Base-by-base conservation (phyloP, 1,139 yeast species). In the Magnusiomyces ingens region DNA sequence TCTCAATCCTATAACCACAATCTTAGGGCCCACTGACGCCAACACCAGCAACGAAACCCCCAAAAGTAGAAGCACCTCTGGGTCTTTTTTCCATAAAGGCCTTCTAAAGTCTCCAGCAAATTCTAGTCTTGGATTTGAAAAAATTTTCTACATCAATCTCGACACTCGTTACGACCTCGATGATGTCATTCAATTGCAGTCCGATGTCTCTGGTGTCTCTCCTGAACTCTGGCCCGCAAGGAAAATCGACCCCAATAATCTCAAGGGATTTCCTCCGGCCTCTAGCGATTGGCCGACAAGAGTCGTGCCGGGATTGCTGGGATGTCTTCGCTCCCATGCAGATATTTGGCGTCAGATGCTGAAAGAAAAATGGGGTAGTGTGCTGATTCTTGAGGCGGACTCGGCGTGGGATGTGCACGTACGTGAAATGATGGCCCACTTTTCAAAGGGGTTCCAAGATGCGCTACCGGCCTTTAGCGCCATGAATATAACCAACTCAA, bases 371-470 rank as follows among this genome's bases (percentile, higher is more conserved):
- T 32, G 37, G 38, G 13, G 26, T 4, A 26, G 8, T 40, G 21
- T 52, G 48, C 38, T 56, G 26, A 45, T 54, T 12, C 41, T 56
- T 29, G 57, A 57, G 21, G 56, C 58, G 11, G 59, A 57, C 43
- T 58, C 59, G 13, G 49, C 55, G 1, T 57, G 59, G 59, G 58
- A 56, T 44, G 38, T 44, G 4, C 49, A 52, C 38, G 32, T 56
- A 22, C 46, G 58, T 13, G 45, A 49, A 4, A 41, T 50, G 35
- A 54, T 54, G 54, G 45, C 45, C 12, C 38, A 51, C n/a, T 45
- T 52, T 38, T 57, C 60, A 17, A 35, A 45, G 36, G 59, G 53
- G 3, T 45, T 57, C 3, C 45, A 57, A 21, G 40, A 52, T 5
- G 32, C 22, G 2, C 15, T 42, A 3, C 32, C 22, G 2, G 19